Base-by-base conservation (phyloP, 352 stramenopile species). In the Pythium apleroticum region DNA sequence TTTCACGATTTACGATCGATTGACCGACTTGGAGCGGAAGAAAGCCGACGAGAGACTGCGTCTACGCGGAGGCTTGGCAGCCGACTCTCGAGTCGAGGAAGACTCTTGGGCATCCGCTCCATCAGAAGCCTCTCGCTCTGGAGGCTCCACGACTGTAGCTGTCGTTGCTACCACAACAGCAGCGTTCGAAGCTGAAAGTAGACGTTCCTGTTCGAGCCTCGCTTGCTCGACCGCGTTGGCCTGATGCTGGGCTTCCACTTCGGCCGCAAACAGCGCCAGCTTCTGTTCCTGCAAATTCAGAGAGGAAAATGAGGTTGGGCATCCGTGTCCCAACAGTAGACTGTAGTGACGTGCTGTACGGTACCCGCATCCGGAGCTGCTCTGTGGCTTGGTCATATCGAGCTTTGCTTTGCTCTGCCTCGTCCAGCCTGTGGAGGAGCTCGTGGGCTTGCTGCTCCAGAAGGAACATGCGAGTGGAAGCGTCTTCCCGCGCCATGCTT, bases 181-280 rank as follows among this genome's bases (percentile, higher is more conserved):
- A n/a, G n/a, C n/a, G n/a, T n/a, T n/a, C n/a, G n/a, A n/a, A n/a
- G n/a, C n/a, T n/a, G n/a, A n/a, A n/a, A n/a, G n/a, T n/a, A n/a
- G n/a, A 27, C 43, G 22, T 7, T 62, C 58, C 3, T 31, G n/a
- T 25, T 68, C 52, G 15, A 77, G 49, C 49, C 59, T 50, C 0
- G 28, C 46, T 20, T 58, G 68, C 22, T 30, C 56, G 8, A 27
- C 22, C 14, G 55, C 27, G 25, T 76, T 76, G 6, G 24, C 54
- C 53, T 70, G 68, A 57, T 74, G 66, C 56, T 78, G 69, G 0
- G 41, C 27, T 33, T 78, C 72, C 19, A 78, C 72, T 20, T 78
- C 72, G 2, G 67, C 48, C 0, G 63, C 72, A 52, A 78, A 74
- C 8, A 72, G 7, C 12, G 27, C 17, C 24, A 76, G 52, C 11